Evolutionary conservation across 495 filamentous ascomycete genomes (phyloP).

Genomic region (Penicillium daleae): DNA sequence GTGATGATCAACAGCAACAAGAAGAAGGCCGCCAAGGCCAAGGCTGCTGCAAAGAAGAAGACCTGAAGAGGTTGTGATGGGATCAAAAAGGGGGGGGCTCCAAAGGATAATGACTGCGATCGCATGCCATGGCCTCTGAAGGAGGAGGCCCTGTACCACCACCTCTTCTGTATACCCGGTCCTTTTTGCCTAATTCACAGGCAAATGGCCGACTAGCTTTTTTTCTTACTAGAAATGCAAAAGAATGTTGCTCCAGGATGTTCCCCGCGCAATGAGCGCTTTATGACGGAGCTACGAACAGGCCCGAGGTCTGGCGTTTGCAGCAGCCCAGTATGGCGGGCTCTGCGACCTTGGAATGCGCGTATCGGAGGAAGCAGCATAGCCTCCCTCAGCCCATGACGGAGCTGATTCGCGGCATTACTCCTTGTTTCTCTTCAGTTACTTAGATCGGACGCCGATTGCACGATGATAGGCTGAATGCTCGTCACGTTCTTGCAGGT

Average conservation of each 20-base stretch:
- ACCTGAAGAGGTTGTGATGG: slow-evolving; percentile 47
- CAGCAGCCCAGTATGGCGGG: neutral
- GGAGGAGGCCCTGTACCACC: slow-evolving; percentile 18
- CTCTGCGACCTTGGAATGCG: slow-evolving; percentile 2
- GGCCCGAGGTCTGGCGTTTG: neutral
- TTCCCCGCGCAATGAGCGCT: slow-evolving; percentile 1
- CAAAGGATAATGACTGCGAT: slow-evolving; percentile 8
- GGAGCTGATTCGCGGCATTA: slow-evolving; percentile 5
- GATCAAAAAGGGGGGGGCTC: slow-evolving; percentile 12
- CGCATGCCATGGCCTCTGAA: slow-evolving; percentile 6
- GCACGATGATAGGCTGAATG: slow-evolving; percentile 2
- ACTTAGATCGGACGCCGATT: neutral
- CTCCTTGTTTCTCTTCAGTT: neutral
- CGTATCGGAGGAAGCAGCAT: slow-evolving; percentile 2
- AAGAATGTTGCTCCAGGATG: slow-evolving; percentile 5
- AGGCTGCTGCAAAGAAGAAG: slow-evolving; percentile 73
- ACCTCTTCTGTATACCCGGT: slow-evolving; percentile 12
- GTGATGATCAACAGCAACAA: slow-evolving; percentile 99
- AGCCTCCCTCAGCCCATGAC: neutral
- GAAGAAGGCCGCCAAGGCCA: slow-evolving; percentile 94
- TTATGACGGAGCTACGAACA: slow-evolving; percentile 3
- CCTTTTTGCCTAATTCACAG: neutral
- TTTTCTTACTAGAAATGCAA: slow-evolving; percentile 8
- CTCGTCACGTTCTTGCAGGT: neutral
- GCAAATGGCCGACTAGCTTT: neutral